Evolutionary conservation across 768 basidiomycete species (phyloP).

Genomic region (Boletus insuetus): DNA sequence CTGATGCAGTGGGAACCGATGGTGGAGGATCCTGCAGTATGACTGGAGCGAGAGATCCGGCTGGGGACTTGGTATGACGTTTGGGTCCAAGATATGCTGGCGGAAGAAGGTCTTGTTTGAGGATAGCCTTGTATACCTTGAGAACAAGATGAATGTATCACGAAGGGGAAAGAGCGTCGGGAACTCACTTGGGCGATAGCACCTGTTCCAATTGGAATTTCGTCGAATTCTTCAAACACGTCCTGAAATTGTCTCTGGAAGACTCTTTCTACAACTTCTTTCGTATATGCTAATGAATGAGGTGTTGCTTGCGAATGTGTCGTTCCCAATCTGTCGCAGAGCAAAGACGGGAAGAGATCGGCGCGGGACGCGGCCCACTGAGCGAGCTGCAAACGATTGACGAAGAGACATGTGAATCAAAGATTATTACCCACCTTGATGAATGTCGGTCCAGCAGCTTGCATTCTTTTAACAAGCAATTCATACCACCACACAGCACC

Average conservation of each 20-base stretch:
- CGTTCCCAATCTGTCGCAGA: slow-evolving; percentile 82
- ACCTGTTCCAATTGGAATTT: slow-evolving; percentile 89
- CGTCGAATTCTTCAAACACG: slow-evolving; percentile 89
- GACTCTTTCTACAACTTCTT: slow-evolving; percentile 73
- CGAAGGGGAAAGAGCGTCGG: slow-evolving; percentile 18
- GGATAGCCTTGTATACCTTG: slow-evolving; percentile 85
- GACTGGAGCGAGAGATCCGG: slow-evolving; percentile 52
- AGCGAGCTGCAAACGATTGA: slow-evolving; percentile 57
- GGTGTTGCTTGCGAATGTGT: slow-evolving; percentile 86
- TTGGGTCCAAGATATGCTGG: slow-evolving; percentile 80
- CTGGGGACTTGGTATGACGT: slow-evolving; percentile 45
- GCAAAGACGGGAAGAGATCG: slow-evolving; percentile 84
- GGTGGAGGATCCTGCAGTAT: slow-evolving; percentile 55
- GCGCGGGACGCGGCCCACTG: slow-evolving; percentile 98
- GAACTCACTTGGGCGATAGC: slow-evolving; percentile 81
- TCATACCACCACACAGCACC: slow-evolving; percentile 98
- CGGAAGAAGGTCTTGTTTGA: slow-evolving; percentile 82
- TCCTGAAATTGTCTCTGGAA: slow-evolving; percentile 83
- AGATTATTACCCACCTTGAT: slow-evolving; percentile 67
- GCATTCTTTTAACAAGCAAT: slow-evolving; percentile 86
- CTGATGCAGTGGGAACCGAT: slow-evolving; percentile 76
- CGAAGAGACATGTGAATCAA: slow-evolving; percentile 7
- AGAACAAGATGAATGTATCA: neutral
- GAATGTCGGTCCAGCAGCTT: slow-evolving; percentile 93
- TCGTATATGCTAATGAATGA: slow-evolving; percentile 80